Base-by-base conservation (phyloP, 768 basidiomycete genomes). In the Lentinula aciculospora region DNA sequence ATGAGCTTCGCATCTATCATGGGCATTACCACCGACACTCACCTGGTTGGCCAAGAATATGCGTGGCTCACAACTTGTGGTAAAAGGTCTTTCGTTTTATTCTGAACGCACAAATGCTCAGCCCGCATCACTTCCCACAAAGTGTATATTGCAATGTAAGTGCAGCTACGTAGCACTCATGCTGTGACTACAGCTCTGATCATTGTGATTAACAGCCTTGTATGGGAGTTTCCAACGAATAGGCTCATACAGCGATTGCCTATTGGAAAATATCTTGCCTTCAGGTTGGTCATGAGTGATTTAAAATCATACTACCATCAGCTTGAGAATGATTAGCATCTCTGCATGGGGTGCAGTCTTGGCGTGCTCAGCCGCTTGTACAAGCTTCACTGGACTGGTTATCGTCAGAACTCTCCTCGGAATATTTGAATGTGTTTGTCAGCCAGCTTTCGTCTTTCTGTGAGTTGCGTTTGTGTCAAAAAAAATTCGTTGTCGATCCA, bases 181-280 rank as follows among this genome's bases (percentile, higher is more conserved):
- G 23, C 3, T 3, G 44, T 23, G 12, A 23, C 17, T 19, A 1
- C 9, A 17, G n/a, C 40, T 54, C 23, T 29, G 21, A 51, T 25
- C 25, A 23, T 53, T 44, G 58, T 23, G 42, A 8, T 8, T 37
- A 40, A 15, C 58, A 75, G 72, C 40, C 64, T 76, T 13, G 44
- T 69, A 15, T 77, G 75, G 76, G 76, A 81, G 64, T 75, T 79
- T 39, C 80, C 79, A 0, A 74, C 77, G 4, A 81, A 80, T 60
- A 67, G 74, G 4, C 65, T 81, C 19, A 70, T 81, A 36, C 80
- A 81, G 60, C 69, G 75, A 2, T 64, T 81, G 15, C 79, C 79
- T 3, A 67, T 82, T 50, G 81, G 67, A n/a, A 81, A 80, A 66
- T 80, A 77, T 57, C 69, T 81, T 1, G 73, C 71, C 3, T 72